Conservation (phyloP, 202 grass and related monocot genomes). For the Zoysia matrella region DNA sequence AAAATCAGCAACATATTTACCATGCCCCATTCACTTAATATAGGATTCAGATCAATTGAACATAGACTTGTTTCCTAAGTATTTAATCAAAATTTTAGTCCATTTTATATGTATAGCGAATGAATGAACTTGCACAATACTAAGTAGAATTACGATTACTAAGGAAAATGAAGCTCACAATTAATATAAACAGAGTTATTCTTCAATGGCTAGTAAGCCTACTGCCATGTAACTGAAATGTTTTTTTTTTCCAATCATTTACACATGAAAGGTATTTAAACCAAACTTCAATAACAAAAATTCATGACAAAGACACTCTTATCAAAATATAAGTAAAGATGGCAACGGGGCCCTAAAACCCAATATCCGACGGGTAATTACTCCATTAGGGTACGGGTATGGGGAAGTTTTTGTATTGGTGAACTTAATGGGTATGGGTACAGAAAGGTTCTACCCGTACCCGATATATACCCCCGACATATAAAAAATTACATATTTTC, state of each 20-base stretch:
- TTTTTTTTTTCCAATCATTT: not conserved
- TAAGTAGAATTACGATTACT: slow-evolving; percentile 8
- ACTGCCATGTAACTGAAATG: not conserved
- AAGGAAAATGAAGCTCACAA: not conserved
- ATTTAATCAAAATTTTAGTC: slow-evolving; percentile 13
- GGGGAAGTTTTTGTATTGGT: too few species aligned
- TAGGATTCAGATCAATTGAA: not conserved
- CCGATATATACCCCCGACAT: too few species aligned
- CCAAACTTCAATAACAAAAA: not conserved
- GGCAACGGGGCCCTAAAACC: too few species aligned
- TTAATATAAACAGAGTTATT: not conserved
- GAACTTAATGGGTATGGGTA: too few species aligned
- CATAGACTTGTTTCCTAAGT: not conserved
- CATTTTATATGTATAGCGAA: not conserved
- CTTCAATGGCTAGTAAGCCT: slow-evolving; percentile 8
- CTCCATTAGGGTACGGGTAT: too few species aligned
- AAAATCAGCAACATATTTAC: slow-evolving; percentile 5
- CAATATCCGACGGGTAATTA: too few species aligned
- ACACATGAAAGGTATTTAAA: not conserved
- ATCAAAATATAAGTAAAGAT: not conserved
- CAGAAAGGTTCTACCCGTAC: too few species aligned
- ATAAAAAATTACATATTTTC: too few species aligned
- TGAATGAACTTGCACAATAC: slow-evolving; percentile 9
- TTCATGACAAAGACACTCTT: slow-evolving; percentile 10
- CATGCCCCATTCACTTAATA: not conserved